phyloP scores from a whole-genome alignment of 148 eudicot genomes.

The Chenopodium formosanum region DNA sequence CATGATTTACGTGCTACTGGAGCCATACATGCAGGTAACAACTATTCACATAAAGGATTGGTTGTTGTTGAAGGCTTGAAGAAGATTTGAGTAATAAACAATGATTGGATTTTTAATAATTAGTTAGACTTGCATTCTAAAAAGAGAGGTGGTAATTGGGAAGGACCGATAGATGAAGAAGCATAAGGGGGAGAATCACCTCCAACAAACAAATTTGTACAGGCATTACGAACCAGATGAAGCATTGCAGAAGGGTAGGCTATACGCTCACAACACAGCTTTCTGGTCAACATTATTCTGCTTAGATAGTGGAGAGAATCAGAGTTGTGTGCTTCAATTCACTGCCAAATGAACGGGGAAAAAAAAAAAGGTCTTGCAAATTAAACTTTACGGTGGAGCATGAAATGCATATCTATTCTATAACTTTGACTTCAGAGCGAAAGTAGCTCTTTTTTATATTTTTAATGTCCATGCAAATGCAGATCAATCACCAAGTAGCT shows the following conservation, averaged over 20 bases:
- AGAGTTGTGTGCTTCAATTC: background rate
- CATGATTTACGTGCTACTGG: background rate
- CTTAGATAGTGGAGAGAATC: background rate
- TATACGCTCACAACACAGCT: background rate
- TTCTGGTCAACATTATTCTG: slow-evolving; percentile 22
- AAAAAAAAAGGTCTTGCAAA: background rate
- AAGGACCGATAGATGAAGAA: background rate
- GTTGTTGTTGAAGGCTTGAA: too few species aligned
- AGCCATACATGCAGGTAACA: too few species aligned
- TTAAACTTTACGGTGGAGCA: slow-evolving; percentile 2
- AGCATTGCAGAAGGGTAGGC: slow-evolving; percentile 21
- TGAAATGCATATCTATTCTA: background rate
- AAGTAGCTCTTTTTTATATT: background rate
- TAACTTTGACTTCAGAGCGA: background rate
- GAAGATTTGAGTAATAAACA: too few species aligned
- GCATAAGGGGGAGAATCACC: slow-evolving; percentile 30
- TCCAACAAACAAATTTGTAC: slow-evolving; percentile 50
- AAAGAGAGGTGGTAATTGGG: too few species aligned
- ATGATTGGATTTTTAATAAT: background rate
- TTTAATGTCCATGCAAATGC: too few species aligned
- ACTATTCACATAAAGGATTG: too few species aligned
- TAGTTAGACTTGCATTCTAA: background rate
- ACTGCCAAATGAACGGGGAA: slow-evolving; percentile 8
- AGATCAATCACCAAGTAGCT: too few species aligned
- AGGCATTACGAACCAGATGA: slow-evolving; percentile 27